These are phyloP conservation scores for Rosa lucieae DNA, from an alignment of 306 rosid species.

Conservation along the genomic window DNA sequence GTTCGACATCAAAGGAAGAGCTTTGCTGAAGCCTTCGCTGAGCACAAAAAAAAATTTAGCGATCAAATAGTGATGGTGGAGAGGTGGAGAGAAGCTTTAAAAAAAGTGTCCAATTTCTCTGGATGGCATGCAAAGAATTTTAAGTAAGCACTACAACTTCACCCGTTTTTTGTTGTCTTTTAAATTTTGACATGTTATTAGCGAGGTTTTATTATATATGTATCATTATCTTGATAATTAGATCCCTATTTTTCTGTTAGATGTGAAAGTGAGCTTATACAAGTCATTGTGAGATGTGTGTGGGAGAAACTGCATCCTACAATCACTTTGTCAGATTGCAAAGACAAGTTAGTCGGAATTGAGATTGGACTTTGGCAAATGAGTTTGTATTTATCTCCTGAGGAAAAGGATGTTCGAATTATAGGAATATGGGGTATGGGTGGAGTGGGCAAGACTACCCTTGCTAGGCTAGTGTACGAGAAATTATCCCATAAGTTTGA, in stretches of 20 bases:
- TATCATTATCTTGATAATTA: not conserved
- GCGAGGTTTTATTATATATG: no score
- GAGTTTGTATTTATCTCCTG: not conserved
- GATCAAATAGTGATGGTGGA: not conserved
- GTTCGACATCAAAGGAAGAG: no score
- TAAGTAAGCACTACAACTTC: not conserved
- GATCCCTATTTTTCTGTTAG: not conserved
- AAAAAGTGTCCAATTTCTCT: not conserved
- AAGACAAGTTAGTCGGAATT: not conserved
- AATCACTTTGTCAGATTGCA: not conserved
- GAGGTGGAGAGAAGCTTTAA: conserved; percentile 2
- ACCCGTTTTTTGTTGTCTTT: no score
- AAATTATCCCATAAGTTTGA: no score
- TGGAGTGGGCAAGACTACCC: no score
- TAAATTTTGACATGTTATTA: no score
- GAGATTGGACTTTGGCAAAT: not conserved
- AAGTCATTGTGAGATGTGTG: not conserved
- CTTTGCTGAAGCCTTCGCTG: no score
- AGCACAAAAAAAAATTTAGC: no score
- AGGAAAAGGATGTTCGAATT: not conserved
- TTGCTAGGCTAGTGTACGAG: no score
- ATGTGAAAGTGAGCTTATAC: not conserved
- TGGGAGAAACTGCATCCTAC: not conserved
- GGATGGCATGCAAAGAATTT: not conserved
- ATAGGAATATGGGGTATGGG: not conserved